Conservation (phyloP, 805 yeast genomes). For the Candida stauntonica region DNA sequence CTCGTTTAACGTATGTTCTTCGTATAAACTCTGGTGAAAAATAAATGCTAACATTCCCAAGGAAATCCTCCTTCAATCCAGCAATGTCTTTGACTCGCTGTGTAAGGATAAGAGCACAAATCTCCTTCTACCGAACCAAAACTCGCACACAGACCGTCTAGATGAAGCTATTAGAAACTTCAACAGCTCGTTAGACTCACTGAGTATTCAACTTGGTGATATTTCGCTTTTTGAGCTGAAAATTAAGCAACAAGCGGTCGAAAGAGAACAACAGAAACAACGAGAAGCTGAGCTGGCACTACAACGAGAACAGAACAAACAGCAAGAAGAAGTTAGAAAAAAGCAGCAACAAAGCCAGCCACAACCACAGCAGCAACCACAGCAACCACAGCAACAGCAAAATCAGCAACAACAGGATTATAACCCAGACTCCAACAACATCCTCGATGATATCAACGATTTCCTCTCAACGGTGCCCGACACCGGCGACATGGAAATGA, state of each 20-base stretch:
- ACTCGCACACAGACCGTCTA: slow-evolving; percentile 7
- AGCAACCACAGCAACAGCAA: slow-evolving; percentile 2
- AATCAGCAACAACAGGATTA: slow-evolving; percentile 2
- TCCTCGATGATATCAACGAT: slow-evolving; percentile 27
- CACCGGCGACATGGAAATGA: slow-evolving; percentile 27
- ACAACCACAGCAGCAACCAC: slow-evolving; percentile 7
- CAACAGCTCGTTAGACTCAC: slow-evolving; percentile 19
- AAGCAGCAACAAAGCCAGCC: slow-evolving; percentile 1
- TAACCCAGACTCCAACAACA: slow-evolving; percentile 9
- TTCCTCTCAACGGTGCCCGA: slow-evolving; percentile 29
- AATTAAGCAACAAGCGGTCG: slow-evolving; percentile 15
- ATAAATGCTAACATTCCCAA: no score
- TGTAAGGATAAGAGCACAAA: slow-evolving; percentile 21
- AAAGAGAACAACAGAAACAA: slow-evolving; percentile 13
- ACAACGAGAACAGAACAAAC: not conserved
- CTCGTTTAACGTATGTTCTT: slow-evolving; percentile 13
- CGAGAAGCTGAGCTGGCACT: slow-evolving; percentile 2
- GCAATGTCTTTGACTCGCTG: slow-evolving; percentile 22
- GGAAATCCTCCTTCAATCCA: slow-evolving; percentile 25
- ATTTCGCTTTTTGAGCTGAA: slow-evolving; percentile 18
- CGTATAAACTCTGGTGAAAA: no score
- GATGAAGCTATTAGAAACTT: slow-evolving; percentile 18
- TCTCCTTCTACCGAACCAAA: slow-evolving; percentile 22
- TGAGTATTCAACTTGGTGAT: slow-evolving; percentile 24
- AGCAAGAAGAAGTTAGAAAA: not conserved